Evolutionary conservation across 257 asterid species (phyloP).

Genomic region (Nemophila menziesii): DNA sequence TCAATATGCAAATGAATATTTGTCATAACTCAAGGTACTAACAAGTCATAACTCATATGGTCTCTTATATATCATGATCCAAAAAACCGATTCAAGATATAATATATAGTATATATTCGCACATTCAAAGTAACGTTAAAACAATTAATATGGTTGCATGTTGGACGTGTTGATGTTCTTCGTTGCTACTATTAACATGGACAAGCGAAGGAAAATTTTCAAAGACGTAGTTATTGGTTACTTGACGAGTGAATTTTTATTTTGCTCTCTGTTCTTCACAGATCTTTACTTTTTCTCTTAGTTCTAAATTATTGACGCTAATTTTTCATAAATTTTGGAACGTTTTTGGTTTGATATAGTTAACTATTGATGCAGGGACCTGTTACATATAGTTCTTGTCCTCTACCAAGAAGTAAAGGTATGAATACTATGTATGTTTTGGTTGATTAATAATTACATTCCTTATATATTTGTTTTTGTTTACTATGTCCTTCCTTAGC

Average conservation of each 20-base stretch:
- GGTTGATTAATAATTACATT: conserved; percentile 8
- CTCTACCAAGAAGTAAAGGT: conserved; percentile 97
- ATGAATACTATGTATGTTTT: conserved; percentile 16
- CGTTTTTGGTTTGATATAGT: too few species aligned
- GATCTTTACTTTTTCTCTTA: conserved; percentile 7
- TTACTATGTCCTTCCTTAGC: too few species aligned
- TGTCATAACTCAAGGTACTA: conserved; percentile 78
- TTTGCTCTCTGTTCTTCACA: not conserved
- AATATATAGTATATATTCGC: not conserved
- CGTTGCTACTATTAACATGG: conserved; percentile 1
- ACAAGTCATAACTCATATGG: not conserved
- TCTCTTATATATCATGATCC: not conserved
- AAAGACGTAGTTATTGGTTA: conserved; percentile 84
- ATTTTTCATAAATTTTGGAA: too few species aligned
- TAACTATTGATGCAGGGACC: conserved; percentile 52
- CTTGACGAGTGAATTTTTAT: conserved; percentile 73
- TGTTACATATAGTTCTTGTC: conserved; percentile 85
- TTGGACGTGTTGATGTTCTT: not conserved
- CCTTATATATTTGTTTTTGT: conserved; percentile 2
- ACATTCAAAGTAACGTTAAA: conserved; percentile 14
- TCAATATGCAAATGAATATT: too few species aligned
- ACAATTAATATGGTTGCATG: conserved; percentile 9
- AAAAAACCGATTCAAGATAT: not conserved
- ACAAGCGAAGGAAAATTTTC: not conserved
- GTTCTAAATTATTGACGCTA: too few species aligned